Evolutionary conservation across 495 filamentous ascomycete species (phyloP), one percentile per base, ranked within the genome.

Genomic region (Lasiosphaeris hirsuta): DNA sequence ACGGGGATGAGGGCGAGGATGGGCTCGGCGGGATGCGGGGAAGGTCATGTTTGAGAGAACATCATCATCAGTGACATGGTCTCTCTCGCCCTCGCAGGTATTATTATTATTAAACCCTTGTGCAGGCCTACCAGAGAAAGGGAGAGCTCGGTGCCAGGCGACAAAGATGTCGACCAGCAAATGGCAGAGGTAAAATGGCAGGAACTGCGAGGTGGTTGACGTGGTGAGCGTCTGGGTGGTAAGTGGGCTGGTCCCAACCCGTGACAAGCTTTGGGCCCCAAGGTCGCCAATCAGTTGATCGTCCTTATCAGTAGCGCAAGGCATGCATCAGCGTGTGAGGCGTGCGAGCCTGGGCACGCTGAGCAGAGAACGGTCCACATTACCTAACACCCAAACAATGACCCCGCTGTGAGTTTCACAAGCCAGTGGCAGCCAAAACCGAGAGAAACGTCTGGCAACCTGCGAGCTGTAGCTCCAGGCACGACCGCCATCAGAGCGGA

Each of bases 221-320:
- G 52, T 61, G 55, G 57, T 44, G 48, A 54, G 13, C 17, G 7
- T 10, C 4, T 46, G 46, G 18, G 53, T 40, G 52, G 30, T 58
- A 57, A 50, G 47, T 57, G 57, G 42, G 59, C 52, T 47, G 37
- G 51, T 10, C 17, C 18, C 45, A 44, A 60, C 64, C 63, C 60
- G 67, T 69, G 67, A 69, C 67, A 58, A 54, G 39, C 51, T 59
- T 53, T 52, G 56, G 60, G 59, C 55, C 57, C 58, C 45, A 56
- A 43, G 34, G 42, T 56, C 38, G 40, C 67, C 60, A 69, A 67
- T 67, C 67, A 68, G 60, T 65, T 61, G 60, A 66, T 64, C 62
- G 65, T 18, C 57, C 59, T 65, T 67, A 67, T 67, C 64, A 33
- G 40, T 53, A 61, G 61, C 51, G 57, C 35, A 41, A 46, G 46